Conservation (phyloP, 1,284 basidiomycete species). For the Fomitopsis schrenkii region DNA sequence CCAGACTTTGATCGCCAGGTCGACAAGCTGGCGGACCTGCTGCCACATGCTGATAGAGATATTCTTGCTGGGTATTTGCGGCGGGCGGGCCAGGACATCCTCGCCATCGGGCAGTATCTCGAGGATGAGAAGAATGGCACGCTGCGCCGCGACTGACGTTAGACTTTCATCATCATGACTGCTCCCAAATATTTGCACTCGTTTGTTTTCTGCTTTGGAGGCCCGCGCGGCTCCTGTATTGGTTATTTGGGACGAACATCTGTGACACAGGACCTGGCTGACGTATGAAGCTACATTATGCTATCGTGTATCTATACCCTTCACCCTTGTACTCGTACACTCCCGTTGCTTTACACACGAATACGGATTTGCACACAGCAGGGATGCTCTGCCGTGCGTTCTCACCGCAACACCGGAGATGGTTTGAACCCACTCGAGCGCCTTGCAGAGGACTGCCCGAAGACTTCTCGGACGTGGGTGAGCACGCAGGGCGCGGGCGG, state of each 20-base stretch:
- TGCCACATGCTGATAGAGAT: conserved; percentile 72
- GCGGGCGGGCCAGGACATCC: conserved; percentile 72
- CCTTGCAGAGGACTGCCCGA: conserved; percentile 17
- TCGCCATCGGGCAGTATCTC: conserved; percentile 83
- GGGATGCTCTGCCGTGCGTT: not conserved
- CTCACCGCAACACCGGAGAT: conserved; percentile 13
- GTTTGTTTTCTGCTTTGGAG: not conserved
- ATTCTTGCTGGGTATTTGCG: conserved; percentile 72
- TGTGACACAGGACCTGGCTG: conserved; percentile 5
- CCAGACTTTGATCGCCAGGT: conserved; percentile 62
- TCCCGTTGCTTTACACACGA: conserved; percentile 2
- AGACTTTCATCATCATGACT: not conserved
- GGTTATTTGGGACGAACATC: not conserved
- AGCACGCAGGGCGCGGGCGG: not conserved
- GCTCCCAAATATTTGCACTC: not conserved
- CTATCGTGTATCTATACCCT: conserved; percentile 23
- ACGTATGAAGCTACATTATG: conserved; percentile 5
- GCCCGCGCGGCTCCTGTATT: conserved; percentile 2
- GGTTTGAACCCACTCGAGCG: conserved; percentile 26
- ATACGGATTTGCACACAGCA: not conserved
- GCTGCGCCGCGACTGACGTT: conserved; percentile 35
- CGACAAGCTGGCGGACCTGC: conserved; percentile 65
- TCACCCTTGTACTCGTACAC: conserved; percentile 8
- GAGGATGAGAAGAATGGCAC: conserved; percentile 82
- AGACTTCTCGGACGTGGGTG: conserved; percentile 7